These are phyloP conservation scores for Polytrichum formosum DNA, from an alignment of 225 moss, liverwort and hornwort species.

Conservation along the genomic window DNA sequence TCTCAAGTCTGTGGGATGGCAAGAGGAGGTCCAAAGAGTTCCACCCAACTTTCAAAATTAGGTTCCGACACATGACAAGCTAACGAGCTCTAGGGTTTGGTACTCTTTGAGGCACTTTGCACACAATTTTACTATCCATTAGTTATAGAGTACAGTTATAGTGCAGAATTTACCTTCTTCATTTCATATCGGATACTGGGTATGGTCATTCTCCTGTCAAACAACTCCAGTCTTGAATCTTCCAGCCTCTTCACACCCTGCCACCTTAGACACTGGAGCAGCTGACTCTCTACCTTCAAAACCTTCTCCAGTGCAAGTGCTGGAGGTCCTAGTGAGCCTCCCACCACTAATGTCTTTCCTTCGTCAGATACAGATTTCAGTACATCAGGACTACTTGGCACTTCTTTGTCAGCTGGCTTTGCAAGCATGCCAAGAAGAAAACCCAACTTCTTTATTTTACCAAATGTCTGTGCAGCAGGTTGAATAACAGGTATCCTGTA, in stretches of 20 bases:
- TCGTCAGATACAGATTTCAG: conserved; percentile 34
- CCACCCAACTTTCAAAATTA: no score
- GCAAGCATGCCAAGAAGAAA: conserved; percentile 91
- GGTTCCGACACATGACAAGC: no score
- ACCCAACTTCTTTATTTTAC: conserved; percentile 86
- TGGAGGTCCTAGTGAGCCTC: conserved; percentile 54
- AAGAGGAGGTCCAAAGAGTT: no score
- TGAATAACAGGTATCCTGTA: conserved; percentile 68
- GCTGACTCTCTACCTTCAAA: conserved; percentile 81
- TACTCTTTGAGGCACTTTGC: no score
- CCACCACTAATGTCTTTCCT: conserved; percentile 39
- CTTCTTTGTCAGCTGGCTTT: conserved; percentile 34
- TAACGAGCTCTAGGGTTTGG: no score
- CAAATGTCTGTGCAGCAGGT: conserved; percentile 73
- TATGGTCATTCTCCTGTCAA: conserved; percentile 48
- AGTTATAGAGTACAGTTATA: no score
- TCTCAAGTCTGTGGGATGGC: no score
- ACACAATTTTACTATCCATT: no score
- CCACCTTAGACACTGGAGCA: conserved; percentile 81
- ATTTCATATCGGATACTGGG: conserved; percentile 48
- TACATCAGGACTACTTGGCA: conserved; percentile 16
- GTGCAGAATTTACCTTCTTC: conserved; percentile 29
- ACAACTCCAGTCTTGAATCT: conserved; percentile 58
- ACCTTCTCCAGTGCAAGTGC: conserved; percentile 78
- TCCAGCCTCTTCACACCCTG: conserved; percentile 53